A percentile compares a stretch with the other conserved stretches of the same genome.
Conservation (phyloP, 805 yeast species). For the Metschnikowia sp. region DNA sequence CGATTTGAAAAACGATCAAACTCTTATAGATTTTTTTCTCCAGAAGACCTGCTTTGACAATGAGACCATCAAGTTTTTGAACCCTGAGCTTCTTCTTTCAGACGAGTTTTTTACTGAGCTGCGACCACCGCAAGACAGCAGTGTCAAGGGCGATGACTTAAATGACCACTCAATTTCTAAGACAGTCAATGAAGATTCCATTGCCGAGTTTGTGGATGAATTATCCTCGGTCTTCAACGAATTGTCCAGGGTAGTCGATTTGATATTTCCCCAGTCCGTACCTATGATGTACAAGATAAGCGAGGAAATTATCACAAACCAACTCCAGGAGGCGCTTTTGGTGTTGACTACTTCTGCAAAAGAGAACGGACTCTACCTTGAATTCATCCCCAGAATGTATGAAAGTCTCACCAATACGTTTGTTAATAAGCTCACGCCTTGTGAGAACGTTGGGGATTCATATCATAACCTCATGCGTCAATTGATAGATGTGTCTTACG, state of each 20-base stretch:
- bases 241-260: conserved; percentile 38
- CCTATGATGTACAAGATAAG: conserved; percentile 48
- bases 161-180: neutral
- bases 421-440: conserved; percentile 23
- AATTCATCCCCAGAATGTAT: conserved; percentile 40
- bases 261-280: conserved; percentile 40
- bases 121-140: neutral
- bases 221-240: conserved; percentile 36
- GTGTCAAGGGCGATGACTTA: neutral
- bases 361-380: conserved; percentile 27
- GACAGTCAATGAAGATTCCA: conserved; percentile 14
- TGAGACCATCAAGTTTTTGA: conserved; percentile 28
- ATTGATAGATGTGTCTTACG: conserved; percentile 41
- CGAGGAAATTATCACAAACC: conserved; percentile 44
- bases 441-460: conserved; percentile 36
- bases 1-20: conserved; percentile 38
- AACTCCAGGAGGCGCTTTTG: conserved; percentile 32
- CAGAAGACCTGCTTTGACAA: conserved; percentile 42
- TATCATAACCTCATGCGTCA: conserved; percentile 31
- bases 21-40: conserved; percentile 41
- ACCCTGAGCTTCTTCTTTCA: conserved; percentile 26
- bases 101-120: conserved; percentile 20
- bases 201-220: conserved; percentile 25
- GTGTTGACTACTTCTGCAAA: conserved; percentile 28
- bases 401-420: conserved; percentile 25